Evolutionary conservation across 306 rosid species (phyloP).

Genomic region (Vicia sativa): DNA sequence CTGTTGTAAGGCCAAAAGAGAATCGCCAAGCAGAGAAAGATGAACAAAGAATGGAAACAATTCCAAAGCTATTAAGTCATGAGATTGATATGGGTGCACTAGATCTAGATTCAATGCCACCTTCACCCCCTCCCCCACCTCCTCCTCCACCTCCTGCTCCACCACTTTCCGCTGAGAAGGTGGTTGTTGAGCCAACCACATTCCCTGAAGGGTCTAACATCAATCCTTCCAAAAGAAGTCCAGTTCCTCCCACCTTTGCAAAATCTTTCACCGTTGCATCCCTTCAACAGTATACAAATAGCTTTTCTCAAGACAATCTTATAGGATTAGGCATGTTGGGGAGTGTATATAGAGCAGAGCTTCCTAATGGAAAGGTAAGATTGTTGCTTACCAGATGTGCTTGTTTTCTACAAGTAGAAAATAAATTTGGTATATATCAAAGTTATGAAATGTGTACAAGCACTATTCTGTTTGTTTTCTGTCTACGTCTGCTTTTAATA

Average conservation of each 20-base stretch:
- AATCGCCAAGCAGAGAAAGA: conserved; percentile 52
- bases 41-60: conserved; percentile 43
- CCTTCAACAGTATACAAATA: conserved; percentile 89
- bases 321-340: conserved; percentile 84
- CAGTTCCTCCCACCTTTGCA: conserved; percentile 46
- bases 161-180: conserved; percentile 51
- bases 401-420: not conserved
- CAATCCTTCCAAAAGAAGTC: conserved; percentile 52
- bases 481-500: conserved; percentile 1
- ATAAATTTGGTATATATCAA: too few relatives aligned
- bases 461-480: not conserved
- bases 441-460: too few relatives aligned
- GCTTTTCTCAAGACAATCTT: conserved; percentile 85
- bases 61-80: conserved; percentile 59
- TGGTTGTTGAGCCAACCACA: conserved; percentile 58
- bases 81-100: conserved; percentile 54
- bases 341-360: conserved; percentile 80
- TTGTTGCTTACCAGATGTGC: conserved; percentile 39
- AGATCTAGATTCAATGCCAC: conserved; percentile 50
- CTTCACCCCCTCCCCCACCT: conserved; percentile 63
- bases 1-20: conserved; percentile 55
- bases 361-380: conserved; percentile 81
- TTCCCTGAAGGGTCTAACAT: conserved; percentile 39
- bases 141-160: conserved; percentile 56
- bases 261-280: conserved; percentile 78